Base-by-base conservation (phyloP, 2,329 filamentous ascomycete species). In the Hypocrella siamensis region DNA sequence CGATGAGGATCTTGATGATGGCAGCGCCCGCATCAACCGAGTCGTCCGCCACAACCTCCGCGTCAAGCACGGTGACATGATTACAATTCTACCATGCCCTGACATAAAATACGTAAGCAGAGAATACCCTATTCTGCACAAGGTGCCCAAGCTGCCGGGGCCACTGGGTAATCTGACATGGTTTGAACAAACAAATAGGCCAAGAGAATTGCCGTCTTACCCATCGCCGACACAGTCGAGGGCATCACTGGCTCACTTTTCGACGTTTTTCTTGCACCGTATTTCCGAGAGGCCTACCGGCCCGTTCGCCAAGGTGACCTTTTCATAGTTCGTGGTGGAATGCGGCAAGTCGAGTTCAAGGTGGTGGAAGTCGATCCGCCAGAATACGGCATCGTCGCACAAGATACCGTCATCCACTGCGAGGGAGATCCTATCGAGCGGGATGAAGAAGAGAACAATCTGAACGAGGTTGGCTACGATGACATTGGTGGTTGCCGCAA, bases 301-400 rank as follows among this genome's bases (percentile, higher is more conserved):
- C 90, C 90, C 34, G 85, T 98, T 39, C 79, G 86, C 55, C 90
- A 96, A 69, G 90, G 90, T 48, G 90, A 98, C 53, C 74, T 94
- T 35, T 98, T 98, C 70, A 94, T 86, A 56, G 84, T 90, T 39
- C 80, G 90, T 50, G 90, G 88, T 62, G 88, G 86, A 54, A 98
- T 98, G 90, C 78, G 90, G 57, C 88, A 94, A 60, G 90, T 98
- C 22, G 90, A 98, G 55, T 98, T 98, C 69, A 98, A 98, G 70
- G 88, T 98, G 26, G 88, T 98, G 30, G 90, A 98, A 63, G 86
- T 98, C 30, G 90, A 98, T 49, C 86, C 90, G 29, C 90, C 90
- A 44, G 90, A 98, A 67, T 96, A 92, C 52, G 92, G 92, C 46
- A 98, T 98, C 42, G 90, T 98, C 36, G 90, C 90, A 38, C 90